These are phyloP conservation scores for Strobilomyces dryophilus DNA, from an alignment of 768 basidiomycete species.

Conservation along the genomic window DNA sequence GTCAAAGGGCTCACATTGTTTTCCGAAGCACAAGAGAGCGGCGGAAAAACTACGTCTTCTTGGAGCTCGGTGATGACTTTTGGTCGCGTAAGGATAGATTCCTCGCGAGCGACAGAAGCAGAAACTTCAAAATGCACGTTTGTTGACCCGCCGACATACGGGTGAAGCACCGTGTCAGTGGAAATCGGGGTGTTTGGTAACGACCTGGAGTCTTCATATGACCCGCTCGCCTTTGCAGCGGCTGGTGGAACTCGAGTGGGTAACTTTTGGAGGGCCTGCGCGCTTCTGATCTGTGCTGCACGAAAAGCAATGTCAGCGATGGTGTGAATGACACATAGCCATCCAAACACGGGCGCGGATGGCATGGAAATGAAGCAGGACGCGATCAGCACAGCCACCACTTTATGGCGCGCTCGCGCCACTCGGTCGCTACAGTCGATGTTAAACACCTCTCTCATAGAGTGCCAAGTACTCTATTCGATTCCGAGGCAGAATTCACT, in stretches of 20 bases:
- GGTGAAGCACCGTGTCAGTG: not conserved
- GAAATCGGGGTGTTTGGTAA: not conserved
- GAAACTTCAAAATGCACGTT: not conserved
- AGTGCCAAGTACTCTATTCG: no score
- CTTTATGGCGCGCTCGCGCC: no score
- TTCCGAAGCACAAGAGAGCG: not conserved
- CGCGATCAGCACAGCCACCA: constrained; percentile 12
- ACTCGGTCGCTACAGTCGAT: no score
- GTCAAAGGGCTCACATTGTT: constrained; percentile 6
- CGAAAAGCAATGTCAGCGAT: constrained; percentile 56
- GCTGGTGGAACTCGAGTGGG: not conserved
- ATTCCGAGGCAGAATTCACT: no score
- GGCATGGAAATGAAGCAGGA: constrained; percentile 47
- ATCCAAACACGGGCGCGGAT: constrained; percentile 66
- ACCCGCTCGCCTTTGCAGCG: not conserved
- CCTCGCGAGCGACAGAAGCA: not conserved
- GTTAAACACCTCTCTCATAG: no score
- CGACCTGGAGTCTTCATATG: not conserved
- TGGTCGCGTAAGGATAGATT: not conserved
- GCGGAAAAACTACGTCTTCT: not conserved
- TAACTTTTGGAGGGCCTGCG: constrained; percentile 26
- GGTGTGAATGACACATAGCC: constrained; percentile 63
- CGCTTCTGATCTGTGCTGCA: constrained; percentile 56
- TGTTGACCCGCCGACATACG: not conserved
- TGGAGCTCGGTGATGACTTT: not conserved